These are phyloP conservation scores for Paraphysoderma sedebokerense DNA, from an alignment of 371 early-diverging fungal species.

Conservation along the genomic window DNA sequence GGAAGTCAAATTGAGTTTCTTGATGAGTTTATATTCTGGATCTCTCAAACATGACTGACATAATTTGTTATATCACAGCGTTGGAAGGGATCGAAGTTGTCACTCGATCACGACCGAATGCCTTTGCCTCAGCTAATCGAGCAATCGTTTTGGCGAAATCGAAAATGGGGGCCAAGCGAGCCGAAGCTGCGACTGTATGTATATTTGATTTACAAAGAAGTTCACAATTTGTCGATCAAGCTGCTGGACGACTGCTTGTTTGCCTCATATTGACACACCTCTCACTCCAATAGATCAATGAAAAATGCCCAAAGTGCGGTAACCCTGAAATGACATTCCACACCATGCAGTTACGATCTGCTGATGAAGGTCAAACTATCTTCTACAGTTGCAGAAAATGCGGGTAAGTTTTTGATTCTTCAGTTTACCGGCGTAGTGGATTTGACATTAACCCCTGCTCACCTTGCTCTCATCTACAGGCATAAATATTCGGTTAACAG, in stretches of 20 bases:
- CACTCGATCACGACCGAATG: slow-evolving; percentile 46
- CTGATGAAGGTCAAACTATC: slow-evolving; percentile 99
- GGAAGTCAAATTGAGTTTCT: neutral
- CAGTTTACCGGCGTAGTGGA: no score
- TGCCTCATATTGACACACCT: neutral
- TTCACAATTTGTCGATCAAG: neutral
- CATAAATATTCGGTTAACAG: no score
- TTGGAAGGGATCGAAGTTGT: slow-evolving; percentile 66
- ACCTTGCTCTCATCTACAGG: no score
- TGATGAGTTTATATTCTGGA: neutral
- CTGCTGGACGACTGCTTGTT: neutral
- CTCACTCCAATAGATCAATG: slow-evolving; percentile 51
- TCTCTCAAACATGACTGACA: neutral
- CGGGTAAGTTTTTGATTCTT: slow-evolving; percentile 62
- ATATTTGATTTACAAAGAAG: neutral
- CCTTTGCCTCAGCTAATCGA: slow-evolving; percentile 66
- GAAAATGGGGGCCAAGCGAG: slow-evolving; percentile 23
- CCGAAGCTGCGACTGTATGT: slow-evolving; percentile 54
- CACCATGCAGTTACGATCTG: slow-evolving; percentile 95
- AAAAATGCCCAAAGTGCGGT: slow-evolving; percentile 92
- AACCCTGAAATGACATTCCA: slow-evolving; percentile 92
- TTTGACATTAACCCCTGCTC: no score
- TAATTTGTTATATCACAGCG: neutral
- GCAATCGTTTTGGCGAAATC: slow-evolving; percentile 35
- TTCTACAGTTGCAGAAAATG: slow-evolving; percentile 97